A percentile compares a stretch with the other conserved stretches of the same genome.
Evolutionary conservation across 495 filamentous ascomycete genomes (phyloP).

Genomic region (Trichoderma erinaceum): DNA sequence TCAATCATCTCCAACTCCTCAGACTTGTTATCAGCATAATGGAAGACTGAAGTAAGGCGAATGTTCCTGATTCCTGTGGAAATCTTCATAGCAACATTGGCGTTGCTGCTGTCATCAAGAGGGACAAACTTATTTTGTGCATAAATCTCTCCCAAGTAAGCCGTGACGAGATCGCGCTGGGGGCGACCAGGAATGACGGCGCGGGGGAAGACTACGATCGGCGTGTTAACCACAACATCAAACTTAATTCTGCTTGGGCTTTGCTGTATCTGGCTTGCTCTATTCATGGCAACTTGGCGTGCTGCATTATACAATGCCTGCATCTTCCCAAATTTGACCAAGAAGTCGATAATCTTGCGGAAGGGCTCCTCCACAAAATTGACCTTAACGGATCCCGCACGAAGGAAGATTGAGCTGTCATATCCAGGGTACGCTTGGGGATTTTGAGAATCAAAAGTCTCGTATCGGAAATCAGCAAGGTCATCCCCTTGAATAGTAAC

Average conservation of each 20-base stretch:
- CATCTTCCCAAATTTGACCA: slow-evolving; percentile 98
- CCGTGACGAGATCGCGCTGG: slow-evolving; percentile 75
- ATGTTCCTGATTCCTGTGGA: slow-evolving; percentile 89
- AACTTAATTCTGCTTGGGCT: slow-evolving; percentile 86
- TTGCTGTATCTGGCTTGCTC: slow-evolving; percentile 87
- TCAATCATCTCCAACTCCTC: slow-evolving; percentile 96
- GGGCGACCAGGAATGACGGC: slow-evolving; percentile 52
- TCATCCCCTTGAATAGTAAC: slow-evolving; percentile 92
- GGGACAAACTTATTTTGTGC: slow-evolving; percentile 86
- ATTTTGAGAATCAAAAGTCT: slow-evolving; percentile 79
- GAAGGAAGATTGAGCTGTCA: slow-evolving; percentile 80
- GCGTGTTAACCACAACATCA: slow-evolving; percentile 86
- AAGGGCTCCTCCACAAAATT: slow-evolving; percentile 97
- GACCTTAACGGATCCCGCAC: slow-evolving; percentile 89
- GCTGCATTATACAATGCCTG: slow-evolving; percentile 98
- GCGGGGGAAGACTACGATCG: slow-evolving; percentile 89
- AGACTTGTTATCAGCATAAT: slow-evolving; percentile 62
- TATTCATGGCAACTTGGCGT: slow-evolving; percentile 87
- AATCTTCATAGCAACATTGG: slow-evolving; percentile 78
- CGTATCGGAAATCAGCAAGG: slow-evolving; percentile 94
- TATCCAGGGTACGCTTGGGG: slow-evolving; percentile 78
- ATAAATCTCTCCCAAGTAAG: slow-evolving; percentile 95
- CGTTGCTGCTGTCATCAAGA: slow-evolving; percentile 62
- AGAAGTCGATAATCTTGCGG: slow-evolving; percentile 95
- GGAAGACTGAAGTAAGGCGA: slow-evolving; percentile 79